Percentiles rank a stretch among this genome's conserved stretches.
phyloP scores from a whole-genome alignment of 2,329 filamentous ascomycete genomes.

The Chaetoscypha palmicola region DNA sequence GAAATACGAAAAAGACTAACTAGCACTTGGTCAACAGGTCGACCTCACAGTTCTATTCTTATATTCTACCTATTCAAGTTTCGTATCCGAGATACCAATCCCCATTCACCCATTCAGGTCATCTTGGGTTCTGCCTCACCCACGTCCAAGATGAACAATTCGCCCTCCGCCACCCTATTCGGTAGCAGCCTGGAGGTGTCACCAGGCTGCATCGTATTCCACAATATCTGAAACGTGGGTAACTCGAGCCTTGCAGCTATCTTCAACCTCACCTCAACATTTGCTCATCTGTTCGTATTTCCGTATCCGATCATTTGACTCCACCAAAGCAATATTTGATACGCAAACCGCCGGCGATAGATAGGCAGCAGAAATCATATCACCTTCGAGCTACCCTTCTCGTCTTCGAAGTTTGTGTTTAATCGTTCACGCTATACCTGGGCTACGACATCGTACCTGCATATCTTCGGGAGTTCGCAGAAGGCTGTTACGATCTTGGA shows the following conservation, averaged over 20 bases:
- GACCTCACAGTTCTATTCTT: too few species aligned
- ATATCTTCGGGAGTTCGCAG: conserved; percentile 1
- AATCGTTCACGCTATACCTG: too few species aligned
- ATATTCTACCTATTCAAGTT: too few species aligned
- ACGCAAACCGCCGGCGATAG: background rate
- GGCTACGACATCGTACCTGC: conserved; percentile 12
- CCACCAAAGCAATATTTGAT: background rate
- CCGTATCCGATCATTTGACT: background rate
- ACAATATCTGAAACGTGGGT: conserved; percentile 8
- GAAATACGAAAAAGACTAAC: too few species aligned
- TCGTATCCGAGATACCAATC: too few species aligned
- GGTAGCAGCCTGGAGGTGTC: conserved; percentile 5
- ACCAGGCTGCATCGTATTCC: conserved; percentile 5
- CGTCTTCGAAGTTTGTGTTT: too few species aligned
- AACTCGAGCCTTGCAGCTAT: background rate
- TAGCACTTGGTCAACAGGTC: too few species aligned
- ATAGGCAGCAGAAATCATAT: conserved; percentile 7
- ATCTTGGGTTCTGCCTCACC: too few species aligned
- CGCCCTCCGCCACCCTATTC: background rate
- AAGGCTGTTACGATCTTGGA: background rate
- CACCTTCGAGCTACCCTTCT: background rate
- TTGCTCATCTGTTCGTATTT: background rate
- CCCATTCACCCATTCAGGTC: too few species aligned
- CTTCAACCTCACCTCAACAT: background rate
- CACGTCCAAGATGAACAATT: too few species aligned